Evolutionary conservation across 495 filamentous ascomycete species (phyloP).

Genomic region (Podospora sp.): DNA sequence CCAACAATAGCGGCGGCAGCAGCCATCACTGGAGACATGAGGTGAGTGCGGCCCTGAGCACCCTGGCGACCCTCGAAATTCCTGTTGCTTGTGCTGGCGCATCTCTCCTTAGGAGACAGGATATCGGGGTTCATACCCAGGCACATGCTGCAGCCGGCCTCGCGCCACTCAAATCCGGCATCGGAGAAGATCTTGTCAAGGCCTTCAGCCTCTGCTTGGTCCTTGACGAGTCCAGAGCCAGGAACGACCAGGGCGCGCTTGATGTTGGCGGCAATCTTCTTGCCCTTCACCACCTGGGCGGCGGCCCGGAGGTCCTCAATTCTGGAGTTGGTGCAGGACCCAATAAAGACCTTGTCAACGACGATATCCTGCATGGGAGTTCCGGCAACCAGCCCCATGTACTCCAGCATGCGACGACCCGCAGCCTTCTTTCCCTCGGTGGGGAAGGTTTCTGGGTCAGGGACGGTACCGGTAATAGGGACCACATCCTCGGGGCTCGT

Average conservation of each 20-base stretch:
- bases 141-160: constrained; percentile 98
- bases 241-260: constrained; percentile 96
- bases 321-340: constrained; percentile 95
- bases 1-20: constrained; percentile 87
- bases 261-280: constrained; percentile 81
- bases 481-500: constrained; percentile 96
- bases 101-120: constrained; percentile 88
- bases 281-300: constrained; percentile 80
- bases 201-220: constrained; percentile 87
- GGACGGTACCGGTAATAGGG: constrained; percentile 87
- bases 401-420: constrained; percentile 81
- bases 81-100: constrained; percentile 92
- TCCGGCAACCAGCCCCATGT: constrained; percentile 88
- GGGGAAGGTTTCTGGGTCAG: constrained; percentile 82
- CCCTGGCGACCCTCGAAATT: constrained; percentile 98
- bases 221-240: constrained; percentile 92
- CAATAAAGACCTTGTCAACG: constrained; percentile 97
- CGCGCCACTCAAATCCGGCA: constrained; percentile 96
- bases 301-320: constrained; percentile 95
- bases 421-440: constrained; percentile 75
- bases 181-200: constrained; percentile 90
- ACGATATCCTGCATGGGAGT: constrained; percentile 87
- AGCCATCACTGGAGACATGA: constrained; percentile 97
- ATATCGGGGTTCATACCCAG: constrained; percentile 99
- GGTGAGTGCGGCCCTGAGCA: constrained; percentile 87